Percentiles rank a stretch among this genome's conserved stretches.
Evolutionary conservation across 2,329 filamentous ascomycete genomes (phyloP).

Genomic region (Volutella citrinella): DNA sequence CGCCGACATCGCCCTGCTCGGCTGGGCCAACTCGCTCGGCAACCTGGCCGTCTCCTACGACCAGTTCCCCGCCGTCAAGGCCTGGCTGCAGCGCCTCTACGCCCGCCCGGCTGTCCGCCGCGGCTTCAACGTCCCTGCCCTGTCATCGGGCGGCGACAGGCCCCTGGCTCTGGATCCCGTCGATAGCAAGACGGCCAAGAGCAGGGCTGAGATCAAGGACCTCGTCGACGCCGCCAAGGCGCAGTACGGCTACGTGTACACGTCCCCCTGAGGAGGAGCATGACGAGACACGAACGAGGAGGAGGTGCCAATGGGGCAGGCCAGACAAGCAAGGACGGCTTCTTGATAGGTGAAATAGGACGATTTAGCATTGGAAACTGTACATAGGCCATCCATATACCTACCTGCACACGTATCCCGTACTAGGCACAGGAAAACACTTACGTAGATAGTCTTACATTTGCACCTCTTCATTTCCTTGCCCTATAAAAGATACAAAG

Average conservation of each 20-base stretch:
- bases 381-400: too few relatives aligned
- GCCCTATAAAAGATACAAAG: too few relatives aligned
- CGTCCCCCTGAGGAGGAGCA: constrained; percentile 32
- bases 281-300: neutral
- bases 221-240: constrained; percentile 40
- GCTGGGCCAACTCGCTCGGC: constrained; percentile 60
- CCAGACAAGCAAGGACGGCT: too few relatives aligned
- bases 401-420: too few relatives aligned
- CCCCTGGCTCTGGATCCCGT: constrained; percentile 16
- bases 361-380: too few relatives aligned
- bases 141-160: constrained; percentile 27
- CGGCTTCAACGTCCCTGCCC: constrained; percentile 64
- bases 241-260: constrained; percentile 46
- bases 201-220: constrained; percentile 25
- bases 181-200: constrained; percentile 16
- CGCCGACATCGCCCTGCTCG: constrained; percentile 70
- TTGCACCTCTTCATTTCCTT: too few relatives aligned
- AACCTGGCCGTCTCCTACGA: constrained; percentile 36
- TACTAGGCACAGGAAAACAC: too few relatives aligned
- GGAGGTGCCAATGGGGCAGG: too few relatives aligned
- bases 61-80: constrained; percentile 69
- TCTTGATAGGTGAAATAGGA: too few relatives aligned
- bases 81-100: constrained; percentile 70
- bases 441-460: too few relatives aligned
- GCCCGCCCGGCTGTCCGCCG: constrained; percentile 68